These are phyloP conservation scores for Pleodorina starrii DNA, from an alignment of 139 green algal genomes.

Conservation along the genomic window DNA sequence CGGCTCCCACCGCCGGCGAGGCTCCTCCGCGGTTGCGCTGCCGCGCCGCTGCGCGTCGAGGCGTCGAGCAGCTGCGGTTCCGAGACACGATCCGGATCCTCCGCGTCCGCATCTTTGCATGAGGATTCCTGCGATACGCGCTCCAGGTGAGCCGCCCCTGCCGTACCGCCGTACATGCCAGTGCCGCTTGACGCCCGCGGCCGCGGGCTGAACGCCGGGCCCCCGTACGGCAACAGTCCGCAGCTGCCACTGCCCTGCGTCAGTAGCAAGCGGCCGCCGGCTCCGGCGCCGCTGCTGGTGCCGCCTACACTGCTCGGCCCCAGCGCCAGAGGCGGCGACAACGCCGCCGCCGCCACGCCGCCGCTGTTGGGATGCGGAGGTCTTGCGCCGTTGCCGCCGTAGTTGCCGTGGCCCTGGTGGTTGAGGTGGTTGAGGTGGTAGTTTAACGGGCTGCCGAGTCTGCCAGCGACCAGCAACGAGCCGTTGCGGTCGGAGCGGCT, in stretches of 20 bases:
- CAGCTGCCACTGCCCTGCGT: neutral
- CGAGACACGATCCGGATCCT: neutral
- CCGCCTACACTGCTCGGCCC: neutral
- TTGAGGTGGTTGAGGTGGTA: neutral
- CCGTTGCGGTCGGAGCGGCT: neutral
- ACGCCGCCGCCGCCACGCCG: neutral
- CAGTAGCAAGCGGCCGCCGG: neutral
- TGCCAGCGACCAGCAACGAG: neutral
- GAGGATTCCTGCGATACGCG: slow-evolving; percentile 12
- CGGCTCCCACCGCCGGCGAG: neutral
- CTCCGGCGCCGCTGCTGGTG: neutral
- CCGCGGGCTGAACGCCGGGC: neutral
- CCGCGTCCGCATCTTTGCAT: neutral
- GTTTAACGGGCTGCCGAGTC: too few relatives aligned
- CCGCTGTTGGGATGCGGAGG: too few relatives aligned
- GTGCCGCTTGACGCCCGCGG: neutral
- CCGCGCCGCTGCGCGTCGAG: neutral
- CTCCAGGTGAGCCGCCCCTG: neutral
- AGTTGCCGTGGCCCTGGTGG: neutral
- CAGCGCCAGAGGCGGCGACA: neutral
- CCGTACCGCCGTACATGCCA: neutral
- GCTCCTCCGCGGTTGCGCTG: too few relatives aligned
- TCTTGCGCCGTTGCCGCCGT: neutral
- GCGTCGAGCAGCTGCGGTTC: neutral
- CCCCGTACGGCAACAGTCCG: neutral